Percentiles rank a stretch among this genome's conserved stretches.
Evolutionary conservation across 2,329 filamentous ascomycete species (phyloP).

Genomic region (Orbilia brochopaga): DNA sequence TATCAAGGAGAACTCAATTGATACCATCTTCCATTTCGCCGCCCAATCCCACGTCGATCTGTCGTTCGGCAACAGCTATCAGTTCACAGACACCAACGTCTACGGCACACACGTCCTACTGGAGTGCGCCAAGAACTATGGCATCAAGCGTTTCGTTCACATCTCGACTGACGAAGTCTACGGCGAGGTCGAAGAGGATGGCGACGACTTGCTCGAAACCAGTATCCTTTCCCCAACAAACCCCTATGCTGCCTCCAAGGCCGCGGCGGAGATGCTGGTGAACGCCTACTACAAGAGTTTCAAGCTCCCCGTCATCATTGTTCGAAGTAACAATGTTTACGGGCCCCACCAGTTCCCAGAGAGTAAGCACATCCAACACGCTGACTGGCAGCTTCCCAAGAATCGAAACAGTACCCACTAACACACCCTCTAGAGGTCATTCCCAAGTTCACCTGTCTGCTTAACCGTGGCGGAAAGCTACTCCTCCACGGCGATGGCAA

Average conservation of each 20-base stretch:
- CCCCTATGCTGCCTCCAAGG: constrained; percentile 80
- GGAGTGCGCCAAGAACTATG: constrained; percentile 75
- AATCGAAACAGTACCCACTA: neutral
- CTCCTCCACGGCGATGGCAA: constrained; percentile 78
- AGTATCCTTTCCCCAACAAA: constrained; percentile 80
- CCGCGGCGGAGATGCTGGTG: constrained; percentile 83
- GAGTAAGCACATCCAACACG: constrained; percentile 64
- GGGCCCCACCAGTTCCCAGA: constrained; percentile 84
- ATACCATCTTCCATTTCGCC: constrained; percentile 82
- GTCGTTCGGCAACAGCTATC: constrained; percentile 81
- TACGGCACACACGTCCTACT: constrained; percentile 82
- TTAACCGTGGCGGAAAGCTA: constrained; percentile 70
- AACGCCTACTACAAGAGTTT: constrained; percentile 85
- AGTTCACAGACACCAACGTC: constrained; percentile 81
- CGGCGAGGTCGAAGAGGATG: constrained; percentile 75
- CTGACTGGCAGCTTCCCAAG: neutral
- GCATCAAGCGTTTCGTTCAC: constrained; percentile 76
- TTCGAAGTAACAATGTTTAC: constrained; percentile 84
- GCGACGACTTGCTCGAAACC: constrained; percentile 73
- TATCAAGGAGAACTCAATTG: constrained; percentile 73
- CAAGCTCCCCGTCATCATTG: constrained; percentile 78
- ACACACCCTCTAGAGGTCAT: constrained; percentile 71
- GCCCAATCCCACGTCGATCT: constrained; percentile 85
- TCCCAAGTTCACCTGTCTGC: constrained; percentile 77
- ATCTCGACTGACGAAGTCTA: constrained; percentile 87